A percentile compares a stretch with the other conserved stretches of the same genome.
phyloP scores from a whole-genome alignment of 441 rosid genomes.

The Corymbia citriodora region DNA sequence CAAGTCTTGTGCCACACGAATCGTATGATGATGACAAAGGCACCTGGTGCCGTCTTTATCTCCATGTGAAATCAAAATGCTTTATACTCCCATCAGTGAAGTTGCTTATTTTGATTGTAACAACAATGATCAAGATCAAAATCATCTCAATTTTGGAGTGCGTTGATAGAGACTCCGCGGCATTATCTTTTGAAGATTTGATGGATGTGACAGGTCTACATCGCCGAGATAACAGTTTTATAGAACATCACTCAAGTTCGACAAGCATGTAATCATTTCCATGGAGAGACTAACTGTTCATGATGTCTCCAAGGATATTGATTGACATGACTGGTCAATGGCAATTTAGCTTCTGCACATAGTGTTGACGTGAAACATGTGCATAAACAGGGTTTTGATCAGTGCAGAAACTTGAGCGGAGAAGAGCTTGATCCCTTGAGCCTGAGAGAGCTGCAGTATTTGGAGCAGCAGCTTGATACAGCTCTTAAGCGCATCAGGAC shows the following conservation, averaged over 20 bases:
- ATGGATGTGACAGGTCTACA: not conserved
- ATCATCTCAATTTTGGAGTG: not conserved
- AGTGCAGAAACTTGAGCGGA: conserved; percentile 37
- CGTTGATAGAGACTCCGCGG: not conserved
- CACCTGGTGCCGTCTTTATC: not conserved
- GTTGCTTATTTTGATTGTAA: not conserved
- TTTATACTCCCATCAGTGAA: not conserved
- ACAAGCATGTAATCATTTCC: not conserved
- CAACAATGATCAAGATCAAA: not conserved
- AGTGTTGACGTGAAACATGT: not conserved
- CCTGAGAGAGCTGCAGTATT: conserved; percentile 43
- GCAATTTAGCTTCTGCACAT: not conserved
- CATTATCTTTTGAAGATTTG: not conserved
- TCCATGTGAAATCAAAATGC: not conserved
- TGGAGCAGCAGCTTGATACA: conserved; percentile 60
- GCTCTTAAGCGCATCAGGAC: conserved; percentile 51
- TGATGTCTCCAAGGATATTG: not conserved
- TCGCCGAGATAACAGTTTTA: not conserved
- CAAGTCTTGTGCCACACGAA: not conserved
- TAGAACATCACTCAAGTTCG: not conserved
- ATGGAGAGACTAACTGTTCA: not conserved
- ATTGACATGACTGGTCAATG: not conserved
- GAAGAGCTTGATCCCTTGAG: conserved; percentile 41
- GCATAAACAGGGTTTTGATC: not conserved
- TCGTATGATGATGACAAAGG: not conserved